phyloP scores from a whole-genome alignment of 2,329 filamentous ascomycete species.

The Neofusicoccum cordaticola region DNA sequence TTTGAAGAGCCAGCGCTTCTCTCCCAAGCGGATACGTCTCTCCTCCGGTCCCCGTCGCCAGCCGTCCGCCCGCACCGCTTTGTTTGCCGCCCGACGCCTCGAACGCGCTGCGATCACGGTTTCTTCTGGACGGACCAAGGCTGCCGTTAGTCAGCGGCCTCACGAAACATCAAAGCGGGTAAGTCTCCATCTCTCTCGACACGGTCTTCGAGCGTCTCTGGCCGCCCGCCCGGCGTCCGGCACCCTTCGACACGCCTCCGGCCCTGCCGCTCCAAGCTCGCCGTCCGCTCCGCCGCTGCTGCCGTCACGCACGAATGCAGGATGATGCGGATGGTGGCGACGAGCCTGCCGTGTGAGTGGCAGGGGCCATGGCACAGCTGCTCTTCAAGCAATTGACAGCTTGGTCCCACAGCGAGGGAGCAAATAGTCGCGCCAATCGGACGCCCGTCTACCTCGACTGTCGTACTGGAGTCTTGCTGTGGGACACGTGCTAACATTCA shows the following conservation, averaged over 20 bases:
- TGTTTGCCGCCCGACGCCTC: background rate
- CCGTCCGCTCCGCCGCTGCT: background rate
- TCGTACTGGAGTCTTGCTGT: constrained; percentile 29
- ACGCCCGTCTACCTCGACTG: constrained; percentile 23
- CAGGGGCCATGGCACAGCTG: constrained; percentile 20
- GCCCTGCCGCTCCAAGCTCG: background rate
- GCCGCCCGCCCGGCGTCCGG: background rate
- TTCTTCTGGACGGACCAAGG: constrained; percentile 11
- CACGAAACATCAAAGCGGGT: constrained; percentile 16
- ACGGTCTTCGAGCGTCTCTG: constrained; percentile 3
- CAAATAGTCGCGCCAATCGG: constrained; percentile 29
- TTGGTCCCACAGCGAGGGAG: constrained; percentile 33
- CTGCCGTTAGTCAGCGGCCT: constrained; percentile 14
- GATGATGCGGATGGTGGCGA: background rate
- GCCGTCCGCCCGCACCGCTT: background rate
- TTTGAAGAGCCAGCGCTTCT: constrained; percentile 3
- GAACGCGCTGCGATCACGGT: constrained; percentile 9
- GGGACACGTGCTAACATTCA: constrained; percentile 38
- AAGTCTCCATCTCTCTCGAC: constrained; percentile 14
- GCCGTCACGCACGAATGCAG: background rate
- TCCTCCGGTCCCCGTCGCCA: background rate
- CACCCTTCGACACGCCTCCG: background rate
- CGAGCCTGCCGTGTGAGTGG: constrained; percentile 6
- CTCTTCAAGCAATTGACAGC: constrained; percentile 35
- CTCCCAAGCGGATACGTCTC: background rate